A percentile compares a stretch with the other conserved stretches of the same genome.
Conservation (phyloP, 192 early-diverging fungal genomes). For the Physocladia obscura region DNA sequence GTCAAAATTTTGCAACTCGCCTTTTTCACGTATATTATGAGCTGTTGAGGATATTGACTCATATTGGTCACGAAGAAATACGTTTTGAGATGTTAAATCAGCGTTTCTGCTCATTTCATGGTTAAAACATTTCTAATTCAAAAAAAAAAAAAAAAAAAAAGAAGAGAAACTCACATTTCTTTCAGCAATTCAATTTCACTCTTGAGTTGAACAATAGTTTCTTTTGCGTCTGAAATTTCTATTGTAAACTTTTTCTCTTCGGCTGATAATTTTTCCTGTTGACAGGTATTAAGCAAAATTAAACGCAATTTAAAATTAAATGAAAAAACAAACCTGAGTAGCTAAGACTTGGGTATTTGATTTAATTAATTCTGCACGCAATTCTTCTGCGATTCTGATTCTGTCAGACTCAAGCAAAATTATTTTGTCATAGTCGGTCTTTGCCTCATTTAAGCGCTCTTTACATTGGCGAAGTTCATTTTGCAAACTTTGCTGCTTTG, state of each 20-base stretch:
- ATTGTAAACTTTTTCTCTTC: not conserved
- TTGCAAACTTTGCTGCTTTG: not conserved
- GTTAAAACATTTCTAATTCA: not conserved
- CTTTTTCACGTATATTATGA: not conserved
- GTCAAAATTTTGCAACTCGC: not conserved
- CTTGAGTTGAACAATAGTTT: too few species aligned
- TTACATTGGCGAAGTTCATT: not conserved
- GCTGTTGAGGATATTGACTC: not conserved
- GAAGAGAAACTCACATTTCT: conserved; percentile 1
- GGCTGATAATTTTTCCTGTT: not conserved
- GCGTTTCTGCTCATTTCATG: conserved; percentile 1
- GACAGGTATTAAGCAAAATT: too few species aligned
- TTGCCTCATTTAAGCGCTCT: conserved; percentile 3
- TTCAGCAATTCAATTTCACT: not conserved
- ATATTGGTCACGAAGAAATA: not conserved
- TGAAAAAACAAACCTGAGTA: not conserved
- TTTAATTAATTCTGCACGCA: not conserved
- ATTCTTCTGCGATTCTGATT: conserved; percentile 14
- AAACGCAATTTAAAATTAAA: not conserved
- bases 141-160: not conserved
- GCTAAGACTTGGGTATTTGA: not conserved
- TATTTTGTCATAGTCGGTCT: conserved; percentile 30
- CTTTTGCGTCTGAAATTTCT: not conserved
- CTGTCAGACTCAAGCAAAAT: conserved; percentile 28
- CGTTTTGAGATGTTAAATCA: not conserved